A percentile compares a stretch with the other conserved stretches of the same genome.
Conservation (phyloP, 257 asterid genomes). For the Verbena officinalis region DNA sequence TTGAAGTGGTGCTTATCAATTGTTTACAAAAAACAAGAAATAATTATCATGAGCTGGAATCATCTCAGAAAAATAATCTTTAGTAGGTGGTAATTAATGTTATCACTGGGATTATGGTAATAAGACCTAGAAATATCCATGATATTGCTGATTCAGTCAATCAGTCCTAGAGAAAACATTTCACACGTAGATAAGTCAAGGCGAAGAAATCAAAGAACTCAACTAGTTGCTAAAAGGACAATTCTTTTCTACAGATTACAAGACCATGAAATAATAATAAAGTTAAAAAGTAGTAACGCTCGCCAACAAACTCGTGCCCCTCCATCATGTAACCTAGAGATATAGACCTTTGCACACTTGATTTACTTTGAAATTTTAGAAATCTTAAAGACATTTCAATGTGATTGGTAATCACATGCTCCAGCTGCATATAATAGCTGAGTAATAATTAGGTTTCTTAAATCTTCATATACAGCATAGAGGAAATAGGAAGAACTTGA, state of each 20-base stretch:
- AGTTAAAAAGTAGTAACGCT: slow-evolving; percentile 28
- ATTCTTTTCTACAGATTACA: slow-evolving; percentile 22
- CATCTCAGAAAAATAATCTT: slow-evolving; percentile 31
- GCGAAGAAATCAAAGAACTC: slow-evolving; percentile 33
- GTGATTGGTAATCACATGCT: slow-evolving; percentile 12
- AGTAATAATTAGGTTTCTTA: slow-evolving; percentile 25
- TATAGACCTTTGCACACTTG: neutral
- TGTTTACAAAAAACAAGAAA: slow-evolving; percentile 22
- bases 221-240: slow-evolving; percentile 22
- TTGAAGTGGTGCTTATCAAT: slow-evolving; percentile 26
- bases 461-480: neutral
- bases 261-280: slow-evolving; percentile 5
- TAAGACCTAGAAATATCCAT: slow-evolving; percentile 26
- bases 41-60: slow-evolving; percentile 33
- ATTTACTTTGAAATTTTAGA: neutral
- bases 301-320: neutral
- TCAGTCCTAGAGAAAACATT: slow-evolving; percentile 18
- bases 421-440: slow-evolving; percentile 13
- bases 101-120: slow-evolving; percentile 25
- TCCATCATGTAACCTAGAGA: slow-evolving; percentile 16
- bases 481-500: neutral
- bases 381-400: neutral
- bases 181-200: slow-evolving; percentile 33
- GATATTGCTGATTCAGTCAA: slow-evolving; percentile 26
- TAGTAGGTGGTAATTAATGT: slow-evolving; percentile 47